Evolutionary conservation across 2,329 filamentous ascomycete species (phyloP).

Genomic region (Sclerotinia sclerotiorum): DNA sequence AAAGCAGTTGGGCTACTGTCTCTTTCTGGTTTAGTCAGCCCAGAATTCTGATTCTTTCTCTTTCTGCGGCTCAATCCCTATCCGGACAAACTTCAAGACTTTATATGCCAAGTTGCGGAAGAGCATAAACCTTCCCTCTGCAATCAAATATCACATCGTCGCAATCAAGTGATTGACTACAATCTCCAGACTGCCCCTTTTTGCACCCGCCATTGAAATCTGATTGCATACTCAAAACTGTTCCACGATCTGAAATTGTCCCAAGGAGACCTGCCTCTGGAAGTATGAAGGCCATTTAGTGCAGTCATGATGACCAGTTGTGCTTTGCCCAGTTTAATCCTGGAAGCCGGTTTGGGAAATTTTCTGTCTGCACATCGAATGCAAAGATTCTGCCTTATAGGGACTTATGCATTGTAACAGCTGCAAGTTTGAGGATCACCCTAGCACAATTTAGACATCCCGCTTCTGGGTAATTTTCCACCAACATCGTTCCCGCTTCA

Average conservation of each 20-base stretch:
- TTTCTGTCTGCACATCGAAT: not conserved
- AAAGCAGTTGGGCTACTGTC: constrained; percentile 9
- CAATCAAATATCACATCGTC: constrained; percentile 11
- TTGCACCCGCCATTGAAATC: not conserved
- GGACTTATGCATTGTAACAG: constrained; percentile 2
- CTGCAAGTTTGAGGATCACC: constrained; percentile 2
- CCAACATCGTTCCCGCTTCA: not conserved
- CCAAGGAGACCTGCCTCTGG: not conserved
- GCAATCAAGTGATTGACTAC: constrained; percentile 2
- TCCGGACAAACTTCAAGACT: not conserved
- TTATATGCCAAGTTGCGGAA: not conserved
- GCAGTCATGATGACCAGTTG: constrained; percentile 2
- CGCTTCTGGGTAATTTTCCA: constrained; percentile 1
- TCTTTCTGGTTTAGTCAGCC: constrained; percentile 8
- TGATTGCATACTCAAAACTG: constrained; percentile 1
- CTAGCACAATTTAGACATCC: constrained; percentile 13
- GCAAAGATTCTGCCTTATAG: not conserved
- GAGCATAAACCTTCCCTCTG: constrained; percentile 5
- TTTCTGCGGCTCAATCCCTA: not conserved
- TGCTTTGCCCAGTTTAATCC: constrained; percentile 1
- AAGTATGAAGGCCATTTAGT: constrained; percentile 13
- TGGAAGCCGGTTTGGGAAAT: constrained; percentile 3
- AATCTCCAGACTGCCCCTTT: not conserved
- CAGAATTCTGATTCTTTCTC: constrained; percentile 1
- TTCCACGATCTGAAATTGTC: not conserved